phyloP scores from a whole-genome alignment of 192 early-diverging fungal species.

The Chytriomyces confervae region DNA sequence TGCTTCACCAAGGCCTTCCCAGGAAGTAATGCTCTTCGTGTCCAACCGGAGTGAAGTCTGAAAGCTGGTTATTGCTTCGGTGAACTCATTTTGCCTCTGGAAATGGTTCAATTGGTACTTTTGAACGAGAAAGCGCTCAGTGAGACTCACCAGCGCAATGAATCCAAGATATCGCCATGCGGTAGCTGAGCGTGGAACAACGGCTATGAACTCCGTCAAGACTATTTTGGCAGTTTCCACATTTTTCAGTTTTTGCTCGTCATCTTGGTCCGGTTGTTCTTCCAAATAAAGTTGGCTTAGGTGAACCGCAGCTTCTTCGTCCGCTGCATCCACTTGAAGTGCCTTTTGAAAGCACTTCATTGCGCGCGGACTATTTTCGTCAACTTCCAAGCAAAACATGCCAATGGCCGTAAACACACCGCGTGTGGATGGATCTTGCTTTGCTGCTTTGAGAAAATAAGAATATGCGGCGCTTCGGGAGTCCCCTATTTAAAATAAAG shows the following conservation, averaged over 20 bases:
- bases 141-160: conserved; percentile 62
- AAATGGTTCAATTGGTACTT: not conserved
- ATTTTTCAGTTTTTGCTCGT: conserved; percentile 53
- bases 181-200: conserved; percentile 66
- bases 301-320: conserved; percentile 69
- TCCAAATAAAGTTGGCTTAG: conserved; percentile 70
- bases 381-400: conserved; percentile 75
- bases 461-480: conserved; percentile 48
- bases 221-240: conserved; percentile 56
- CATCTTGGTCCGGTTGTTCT: conserved; percentile 52
- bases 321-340: conserved; percentile 67
- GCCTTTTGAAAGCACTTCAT: conserved; percentile 84
- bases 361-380: conserved; percentile 71
- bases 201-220: conserved; percentile 49
- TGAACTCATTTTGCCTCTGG: conserved; percentile 33
- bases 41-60: conserved; percentile 82
- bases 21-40: conserved; percentile 60
- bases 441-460: conserved; percentile 74
- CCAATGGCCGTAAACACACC: conserved; percentile 81
- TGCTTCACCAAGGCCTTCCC: conserved; percentile 56
- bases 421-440: conserved; percentile 64
- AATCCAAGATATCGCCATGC: conserved; percentile 83
- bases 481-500: not conserved
- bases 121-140: not conserved
- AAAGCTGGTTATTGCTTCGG: conserved; percentile 60